Evolutionary conservation across 2,329 filamentous ascomycete species (phyloP).

Genomic region (Aciculosporium take): DNA sequence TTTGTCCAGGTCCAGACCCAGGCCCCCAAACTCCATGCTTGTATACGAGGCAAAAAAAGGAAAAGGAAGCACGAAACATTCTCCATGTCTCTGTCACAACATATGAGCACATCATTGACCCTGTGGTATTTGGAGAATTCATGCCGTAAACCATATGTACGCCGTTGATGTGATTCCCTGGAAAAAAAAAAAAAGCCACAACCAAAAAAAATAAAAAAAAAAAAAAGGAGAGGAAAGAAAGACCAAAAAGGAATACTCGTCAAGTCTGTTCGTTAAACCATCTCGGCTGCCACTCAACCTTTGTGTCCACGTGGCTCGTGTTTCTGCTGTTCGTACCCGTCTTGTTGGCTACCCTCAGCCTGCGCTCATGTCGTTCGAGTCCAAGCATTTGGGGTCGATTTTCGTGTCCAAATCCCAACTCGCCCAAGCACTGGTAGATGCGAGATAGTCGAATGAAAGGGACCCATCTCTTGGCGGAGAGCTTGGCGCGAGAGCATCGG

Average conservation of each 20-base stretch:
- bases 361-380: background rate
- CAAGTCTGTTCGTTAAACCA: background rate
- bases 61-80: background rate
- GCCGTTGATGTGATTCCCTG: background rate
- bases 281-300: background rate
- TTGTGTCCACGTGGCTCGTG: background rate
- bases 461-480: constrained; percentile 27
- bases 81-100: background rate
- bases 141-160: background rate
- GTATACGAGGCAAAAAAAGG: background rate
- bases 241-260: background rate
- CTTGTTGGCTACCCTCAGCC: background rate
- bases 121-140: background rate
- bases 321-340: background rate
- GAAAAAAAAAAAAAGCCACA: too few species aligned
- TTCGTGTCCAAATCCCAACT: constrained; percentile 15
- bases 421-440: constrained; percentile 15
- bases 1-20: background rate
- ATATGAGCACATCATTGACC: background rate
- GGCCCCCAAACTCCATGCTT: background rate
- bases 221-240: background rate
- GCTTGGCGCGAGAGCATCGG: constrained; percentile 32
- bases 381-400: too few species aligned
- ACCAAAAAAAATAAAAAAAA: background rate
- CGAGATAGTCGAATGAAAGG: constrained; percentile 18